Percentiles rank a stretch among this genome's conserved stretches.
These are phyloP conservation scores for Graphiopsis chlorocephala DNA, from an alignment of 2,329 filamentous ascomycete genomes.

Conservation along the genomic window DNA sequence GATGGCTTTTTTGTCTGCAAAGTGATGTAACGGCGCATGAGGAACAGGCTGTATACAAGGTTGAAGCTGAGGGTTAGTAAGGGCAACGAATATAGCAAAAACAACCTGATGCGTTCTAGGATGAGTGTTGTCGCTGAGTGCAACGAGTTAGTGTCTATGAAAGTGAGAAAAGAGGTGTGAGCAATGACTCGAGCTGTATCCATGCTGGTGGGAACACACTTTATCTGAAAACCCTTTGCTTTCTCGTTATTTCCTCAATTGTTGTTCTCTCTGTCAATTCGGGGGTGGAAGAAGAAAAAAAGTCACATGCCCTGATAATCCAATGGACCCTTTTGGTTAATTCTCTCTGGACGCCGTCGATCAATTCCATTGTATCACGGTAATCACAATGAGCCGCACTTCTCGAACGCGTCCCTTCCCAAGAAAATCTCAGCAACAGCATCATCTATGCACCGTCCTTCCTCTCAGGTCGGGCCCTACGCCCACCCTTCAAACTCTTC, in stretches of 20 bases:
- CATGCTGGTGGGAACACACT: too few relatives aligned
- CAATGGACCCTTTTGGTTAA: not conserved
- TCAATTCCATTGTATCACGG: not conserved
- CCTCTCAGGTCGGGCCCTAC: constrained; percentile 44
- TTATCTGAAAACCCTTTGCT: not conserved
- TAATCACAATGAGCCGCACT: not conserved
- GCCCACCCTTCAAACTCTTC: constrained; percentile 75
- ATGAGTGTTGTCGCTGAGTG: too few relatives aligned
- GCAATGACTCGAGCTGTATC: not conserved
- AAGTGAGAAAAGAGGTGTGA: not conserved
- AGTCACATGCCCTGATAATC: not conserved
- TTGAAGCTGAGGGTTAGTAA: too few relatives aligned
- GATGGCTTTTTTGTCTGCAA: too few relatives aligned
- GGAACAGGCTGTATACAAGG: too few relatives aligned
- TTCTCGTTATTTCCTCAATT: not conserved
- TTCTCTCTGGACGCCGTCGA: not conserved
- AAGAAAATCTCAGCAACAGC: not conserved
- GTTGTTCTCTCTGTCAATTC: not conserved
- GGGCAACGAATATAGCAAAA: too few relatives aligned
- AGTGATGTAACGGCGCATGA: too few relatives aligned
- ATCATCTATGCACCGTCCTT: constrained; percentile 7
- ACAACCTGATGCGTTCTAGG: too few relatives aligned
- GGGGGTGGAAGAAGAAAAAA: not conserved
- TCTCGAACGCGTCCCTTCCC: not conserved
- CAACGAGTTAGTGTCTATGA: too few relatives aligned